Base-by-base conservation (phyloP, 164 flowering plant genomes). In the Saururus chinensis region DNA sequence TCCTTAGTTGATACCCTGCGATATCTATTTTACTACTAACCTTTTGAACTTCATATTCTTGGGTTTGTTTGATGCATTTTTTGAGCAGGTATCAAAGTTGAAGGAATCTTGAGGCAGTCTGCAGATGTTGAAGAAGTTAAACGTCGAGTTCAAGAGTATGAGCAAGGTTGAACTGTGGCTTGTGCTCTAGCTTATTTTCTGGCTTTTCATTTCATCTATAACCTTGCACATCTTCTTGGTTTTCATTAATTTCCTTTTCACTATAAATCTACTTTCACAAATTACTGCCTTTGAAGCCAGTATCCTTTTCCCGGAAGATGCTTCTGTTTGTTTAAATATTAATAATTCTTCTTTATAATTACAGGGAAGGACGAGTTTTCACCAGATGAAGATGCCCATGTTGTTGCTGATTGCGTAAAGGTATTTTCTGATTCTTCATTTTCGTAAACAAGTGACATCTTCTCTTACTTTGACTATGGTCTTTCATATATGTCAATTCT, bases 41-140 rank as follows among this genome's bases (percentile, higher is more conserved):
- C 37, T 60, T 51, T 26, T 51, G 35, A 26, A 40, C 19, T 17
- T 19, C 40, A 19, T 11, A 21, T 53, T 21, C 45, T 54, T 56
- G 16, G 1, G 25, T 9, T 30, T 56, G 59, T 24, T 20, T 37
- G 19, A 17, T 25, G 16, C 41, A 57, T 24, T 20, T 25, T 30
- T 42, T 51, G 5, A 42, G 55, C 78, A 90, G 98, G 98, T 62
- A 74, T 82, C 63, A 88, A 76, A 77, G 82, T 80, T 48, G 98
- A 93, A 82, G 98, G 98, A 37, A 88, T 93, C 66, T 77, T 93
- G 79, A 75, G 98, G 68, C 98, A 93, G 75, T 85, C 98, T 69
- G 98, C 98, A 55, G 89, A 84, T 74, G 97, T 93, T 69, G 98
- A 93, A 60, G 91, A 86, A 70, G 96, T 93, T 72, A 87, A 90